These are phyloP conservation scores for Eucalyptus brandiana DNA, from an alignment of 345 rosid genomes.

Conservation along the genomic window DNA sequence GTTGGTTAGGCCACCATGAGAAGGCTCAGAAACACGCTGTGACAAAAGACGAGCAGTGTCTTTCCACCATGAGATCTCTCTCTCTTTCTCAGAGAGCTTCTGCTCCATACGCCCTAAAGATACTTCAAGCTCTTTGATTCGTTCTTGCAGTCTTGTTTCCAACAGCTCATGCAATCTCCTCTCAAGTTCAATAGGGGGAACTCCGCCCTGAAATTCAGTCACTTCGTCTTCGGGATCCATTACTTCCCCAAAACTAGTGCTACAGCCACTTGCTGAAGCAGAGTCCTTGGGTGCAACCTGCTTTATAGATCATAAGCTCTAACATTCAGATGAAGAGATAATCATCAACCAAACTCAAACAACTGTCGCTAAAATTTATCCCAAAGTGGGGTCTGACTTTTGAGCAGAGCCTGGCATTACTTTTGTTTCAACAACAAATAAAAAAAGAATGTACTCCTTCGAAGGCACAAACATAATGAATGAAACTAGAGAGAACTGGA, in stretches of 20 bases:
- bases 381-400: background rate
- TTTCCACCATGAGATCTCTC: constrained; percentile 73
- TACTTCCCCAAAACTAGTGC: constrained; percentile 20
- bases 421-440: background rate
- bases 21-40: background rate
- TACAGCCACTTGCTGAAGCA: background rate
- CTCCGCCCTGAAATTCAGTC: constrained; percentile 14
- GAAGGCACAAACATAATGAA: background rate
- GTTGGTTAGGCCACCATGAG: background rate
- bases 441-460: background rate
- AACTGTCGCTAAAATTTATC: background rate
- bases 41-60: constrained; percentile 30
- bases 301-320: background rate
- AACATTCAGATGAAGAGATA: background rate
- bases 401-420: background rate
- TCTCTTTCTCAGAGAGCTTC: constrained; percentile 45
- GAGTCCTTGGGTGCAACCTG: background rate
- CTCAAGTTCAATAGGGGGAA: constrained; percentile 57
- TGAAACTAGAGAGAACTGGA: background rate
- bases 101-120: constrained; percentile 24
- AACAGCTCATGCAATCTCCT: constrained; percentile 55
- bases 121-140: constrained; percentile 53
- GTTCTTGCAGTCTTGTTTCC: constrained; percentile 54
- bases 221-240: constrained; percentile 3
- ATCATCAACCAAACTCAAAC: background rate